Evolutionary conservation across 2,329 filamentous ascomycete species (phyloP).

Genomic region (Hypomyces perniciosus): DNA sequence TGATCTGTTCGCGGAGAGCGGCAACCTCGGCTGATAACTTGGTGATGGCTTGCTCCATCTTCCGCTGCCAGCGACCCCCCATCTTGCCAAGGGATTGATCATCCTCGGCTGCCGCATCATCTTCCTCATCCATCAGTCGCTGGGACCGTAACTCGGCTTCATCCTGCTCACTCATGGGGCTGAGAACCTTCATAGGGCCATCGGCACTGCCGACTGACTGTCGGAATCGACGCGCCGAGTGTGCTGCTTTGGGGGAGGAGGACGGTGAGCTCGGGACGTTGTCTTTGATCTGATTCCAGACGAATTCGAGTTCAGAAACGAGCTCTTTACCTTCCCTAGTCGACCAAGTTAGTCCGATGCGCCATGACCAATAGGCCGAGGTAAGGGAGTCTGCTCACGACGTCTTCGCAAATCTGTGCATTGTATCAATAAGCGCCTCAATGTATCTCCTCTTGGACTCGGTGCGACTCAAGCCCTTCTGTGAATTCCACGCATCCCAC

Average conservation of each 20-base stretch:
- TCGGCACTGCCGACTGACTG: conserved; percentile 44
- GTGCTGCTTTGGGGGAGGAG: conserved; percentile 46
- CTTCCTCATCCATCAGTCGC: conserved; percentile 39
- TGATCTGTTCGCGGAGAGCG: conserved; percentile 84
- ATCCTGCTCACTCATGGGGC: conserved; percentile 80
- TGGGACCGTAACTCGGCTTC: conserved; percentile 55
- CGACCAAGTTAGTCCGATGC: background rate
- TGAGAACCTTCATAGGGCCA: conserved; percentile 63
- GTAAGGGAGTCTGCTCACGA: conserved; percentile 42
- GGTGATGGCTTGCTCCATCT: conserved; percentile 79
- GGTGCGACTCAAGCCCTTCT: conserved; percentile 75
- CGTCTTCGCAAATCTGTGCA: conserved; percentile 92
- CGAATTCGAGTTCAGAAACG: conserved; percentile 93
- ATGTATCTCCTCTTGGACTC: conserved; percentile 95
- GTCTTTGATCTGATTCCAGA: conserved; percentile 96
- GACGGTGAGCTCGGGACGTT: conserved; percentile 63
- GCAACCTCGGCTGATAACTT: conserved; percentile 90
- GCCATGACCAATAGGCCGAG: background rate
- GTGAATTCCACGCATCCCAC: conserved; percentile 93
- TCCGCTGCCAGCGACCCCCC: conserved; percentile 64
- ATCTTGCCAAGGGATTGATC: conserved; percentile 8
- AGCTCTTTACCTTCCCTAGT: conserved; percentile 73
- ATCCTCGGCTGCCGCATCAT: conserved; percentile 32
- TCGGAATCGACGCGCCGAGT: conserved; percentile 36
- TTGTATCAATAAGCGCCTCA: conserved; percentile 87